A percentile compares a stretch with the other conserved stretches of the same genome.
These are phyloP conservation scores for Alternaria angustiovoidea DNA, from an alignment of 2,329 filamentous ascomycete species.

Conservation along the genomic window DNA sequence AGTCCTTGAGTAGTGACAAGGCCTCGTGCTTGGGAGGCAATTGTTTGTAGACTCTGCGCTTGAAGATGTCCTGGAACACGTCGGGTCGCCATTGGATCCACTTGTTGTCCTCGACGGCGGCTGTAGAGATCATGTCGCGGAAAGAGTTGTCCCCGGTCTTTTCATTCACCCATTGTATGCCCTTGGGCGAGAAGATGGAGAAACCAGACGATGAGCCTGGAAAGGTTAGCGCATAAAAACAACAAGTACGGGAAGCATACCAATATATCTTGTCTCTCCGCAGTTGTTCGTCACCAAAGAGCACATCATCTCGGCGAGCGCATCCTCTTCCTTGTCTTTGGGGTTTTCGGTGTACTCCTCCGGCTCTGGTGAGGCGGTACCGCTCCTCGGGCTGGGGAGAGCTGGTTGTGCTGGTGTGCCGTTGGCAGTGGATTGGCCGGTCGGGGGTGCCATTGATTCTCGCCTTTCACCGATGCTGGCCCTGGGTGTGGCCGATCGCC, in stretches of 20 bases:
- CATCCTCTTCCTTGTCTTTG: slow-evolving; percentile 74
- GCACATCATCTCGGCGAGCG: slow-evolving; percentile 98
- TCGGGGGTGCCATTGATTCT: slow-evolving; percentile 50
- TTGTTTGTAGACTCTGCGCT: slow-evolving; percentile 80
- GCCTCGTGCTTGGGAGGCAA: slow-evolving; percentile 88
- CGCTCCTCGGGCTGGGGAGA: slow-evolving; percentile 60
- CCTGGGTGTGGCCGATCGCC: slow-evolving; percentile 32
- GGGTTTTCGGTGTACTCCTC: slow-evolving; percentile 48
- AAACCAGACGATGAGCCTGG: slow-evolving; percentile 94
- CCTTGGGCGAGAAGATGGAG: slow-evolving; percentile 97
- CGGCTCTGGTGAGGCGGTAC: slow-evolving; percentile 60
- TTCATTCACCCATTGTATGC: slow-evolving; percentile 97
- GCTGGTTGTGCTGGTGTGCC: slow-evolving; percentile 57
- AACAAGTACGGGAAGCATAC: slow-evolving; percentile 58
- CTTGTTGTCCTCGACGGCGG: slow-evolving; percentile 87
- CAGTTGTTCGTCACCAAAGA: slow-evolving; percentile 93
- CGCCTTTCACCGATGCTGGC: slow-evolving; percentile 44
- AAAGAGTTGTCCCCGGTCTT: slow-evolving; percentile 97
- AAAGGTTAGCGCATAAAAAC: slow-evolving; percentile 20
- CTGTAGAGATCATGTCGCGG: slow-evolving; percentile 91
- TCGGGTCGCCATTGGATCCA: slow-evolving; percentile 99
- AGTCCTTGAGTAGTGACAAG: slow-evolving; percentile 87
- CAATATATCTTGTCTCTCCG: slow-evolving; percentile 95
- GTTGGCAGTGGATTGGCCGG: slow-evolving; percentile 25
- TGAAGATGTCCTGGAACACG: slow-evolving; percentile 91